These are phyloP conservation scores for Ulota crispa DNA, from an alignment of 225 moss, liverwort and hornwort genomes.

Conservation along the genomic window DNA sequence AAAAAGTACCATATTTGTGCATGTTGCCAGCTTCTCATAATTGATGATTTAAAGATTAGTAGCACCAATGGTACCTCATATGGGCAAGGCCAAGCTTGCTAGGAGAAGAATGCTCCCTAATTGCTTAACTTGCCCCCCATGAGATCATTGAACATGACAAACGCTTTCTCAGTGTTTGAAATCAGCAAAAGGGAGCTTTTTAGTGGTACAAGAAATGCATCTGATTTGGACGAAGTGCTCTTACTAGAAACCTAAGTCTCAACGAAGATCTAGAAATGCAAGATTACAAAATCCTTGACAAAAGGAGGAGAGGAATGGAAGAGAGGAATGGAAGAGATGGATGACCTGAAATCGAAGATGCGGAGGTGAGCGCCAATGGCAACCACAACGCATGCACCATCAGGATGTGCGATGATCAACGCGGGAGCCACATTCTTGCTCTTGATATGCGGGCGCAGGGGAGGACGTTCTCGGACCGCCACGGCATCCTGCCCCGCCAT, in stretches of 20 bases:
- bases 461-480: background rate
- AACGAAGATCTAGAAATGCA: background rate
- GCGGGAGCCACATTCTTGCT: conserved; percentile 77
- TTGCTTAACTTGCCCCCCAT: no score
- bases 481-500: conserved; percentile 11
- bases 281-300: background rate
- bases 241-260: background rate
- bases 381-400: conserved; percentile 61
- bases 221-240: background rate
- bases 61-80: no score
- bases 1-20: no score
- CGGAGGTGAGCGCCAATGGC: conserved; percentile 83
- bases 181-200: no score
- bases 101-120: no score
- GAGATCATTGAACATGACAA: no score
- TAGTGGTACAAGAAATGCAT: no score
- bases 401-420: conserved; percentile 61
- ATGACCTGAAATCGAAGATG: conserved; percentile 66
- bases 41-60: no score
- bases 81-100: no score
- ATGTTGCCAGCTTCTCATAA: no score
- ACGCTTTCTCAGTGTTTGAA: no score
- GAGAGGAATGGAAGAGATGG: background rate
- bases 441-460: conserved; percentile 19
- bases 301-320: no score